Conservation (phyloP, 768 basidiomycete genomes). For the Trametes cingulata region DNA sequence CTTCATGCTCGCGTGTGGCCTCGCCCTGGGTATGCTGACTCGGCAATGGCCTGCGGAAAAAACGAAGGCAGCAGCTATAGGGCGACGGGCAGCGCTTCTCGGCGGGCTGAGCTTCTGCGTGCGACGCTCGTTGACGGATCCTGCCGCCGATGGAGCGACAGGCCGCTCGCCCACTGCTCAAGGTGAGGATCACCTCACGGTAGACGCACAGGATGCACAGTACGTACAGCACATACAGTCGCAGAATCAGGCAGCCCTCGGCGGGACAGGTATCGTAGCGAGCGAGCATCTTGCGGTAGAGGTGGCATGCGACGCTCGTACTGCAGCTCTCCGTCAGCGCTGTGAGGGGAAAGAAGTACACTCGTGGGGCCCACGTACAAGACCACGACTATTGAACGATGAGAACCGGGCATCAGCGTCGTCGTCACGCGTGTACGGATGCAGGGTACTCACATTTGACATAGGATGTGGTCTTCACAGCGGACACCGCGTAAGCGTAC, state of each 20-base stretch:
- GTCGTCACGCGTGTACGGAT: no score
- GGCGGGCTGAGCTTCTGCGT: no score
- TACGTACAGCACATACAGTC: neutral
- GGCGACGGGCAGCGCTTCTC: no score
- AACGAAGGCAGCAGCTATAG: neutral
- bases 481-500: no score
- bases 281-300: slow-evolving; percentile 13
- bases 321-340: neutral
- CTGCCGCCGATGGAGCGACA: neutral
- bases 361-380: neutral
- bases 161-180: no score
- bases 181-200: neutral
- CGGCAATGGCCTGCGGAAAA: neutral
- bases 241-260: neutral
- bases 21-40: neutral
- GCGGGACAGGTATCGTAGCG: neutral
- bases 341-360: no score
- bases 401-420: neutral
- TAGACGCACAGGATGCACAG: neutral
- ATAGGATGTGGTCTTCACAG: neutral
- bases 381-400: neutral
- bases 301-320: neutral
- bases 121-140: neutral
- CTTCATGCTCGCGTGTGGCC: no score
- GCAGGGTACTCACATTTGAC: neutral